Conservation (phyloP, 1,284 basidiomycete genomes). For the Moniliophthora roreri region DNA sequence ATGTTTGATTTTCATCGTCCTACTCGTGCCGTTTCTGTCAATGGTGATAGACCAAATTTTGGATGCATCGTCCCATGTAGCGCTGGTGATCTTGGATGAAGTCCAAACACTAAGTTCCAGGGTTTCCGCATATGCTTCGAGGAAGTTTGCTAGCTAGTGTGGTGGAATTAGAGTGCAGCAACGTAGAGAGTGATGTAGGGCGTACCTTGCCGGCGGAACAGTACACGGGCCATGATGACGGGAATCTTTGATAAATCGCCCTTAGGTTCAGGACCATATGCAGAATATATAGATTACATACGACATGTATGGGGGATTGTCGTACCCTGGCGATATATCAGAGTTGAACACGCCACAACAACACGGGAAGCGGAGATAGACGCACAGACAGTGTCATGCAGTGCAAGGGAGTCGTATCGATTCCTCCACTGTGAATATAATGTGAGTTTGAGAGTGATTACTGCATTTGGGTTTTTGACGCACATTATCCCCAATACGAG, state of each 20-base stretch:
- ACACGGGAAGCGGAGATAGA: slow-evolving; percentile 10
- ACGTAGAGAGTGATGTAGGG: not conserved
- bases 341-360: not conserved
- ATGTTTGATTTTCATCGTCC: slow-evolving; percentile 44
- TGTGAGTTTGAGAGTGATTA: not conserved
- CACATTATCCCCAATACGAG: slow-evolving; percentile 40
- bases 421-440: slow-evolving; percentile 35
- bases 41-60: slow-evolving; percentile 47
- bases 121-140: slow-evolving; percentile 51
- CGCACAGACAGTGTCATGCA: slow-evolving; percentile 54
- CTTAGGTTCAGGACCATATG: not conserved
- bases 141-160: slow-evolving; percentile 50
- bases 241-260: slow-evolving; percentile 32
- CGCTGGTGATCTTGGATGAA: slow-evolving; percentile 34
- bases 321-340: slow-evolving; percentile 33
- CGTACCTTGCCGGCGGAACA: slow-evolving; percentile 41
- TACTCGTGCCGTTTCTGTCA: slow-evolving; percentile 34
- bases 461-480: not conserved
- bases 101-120: slow-evolving; percentile 58
- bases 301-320: slow-evolving; percentile 40
- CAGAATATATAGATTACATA: slow-evolving; percentile 18
- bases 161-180: not conserved
- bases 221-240: slow-evolving; percentile 47
- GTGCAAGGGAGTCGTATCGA: slow-evolving; percentile 47
- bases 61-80: slow-evolving; percentile 36